Evolutionary conservation across 73 alveolate species (phyloP), one percentile per base, ranked within the genome.

Genomic region (Paramecium biaurelia): DNA sequence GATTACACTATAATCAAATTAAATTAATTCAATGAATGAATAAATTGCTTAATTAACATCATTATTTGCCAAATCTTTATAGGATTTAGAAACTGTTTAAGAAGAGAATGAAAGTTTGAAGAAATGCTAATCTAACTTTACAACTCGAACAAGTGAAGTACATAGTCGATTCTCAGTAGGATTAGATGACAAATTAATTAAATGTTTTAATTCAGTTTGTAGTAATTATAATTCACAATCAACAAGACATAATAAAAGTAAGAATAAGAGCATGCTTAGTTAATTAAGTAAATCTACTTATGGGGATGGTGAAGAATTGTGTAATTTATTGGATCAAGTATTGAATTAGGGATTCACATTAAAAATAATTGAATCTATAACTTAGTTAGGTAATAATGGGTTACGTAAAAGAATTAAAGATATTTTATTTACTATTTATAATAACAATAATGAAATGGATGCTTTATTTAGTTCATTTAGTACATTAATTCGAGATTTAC

Each of bases 51-150:
- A 34, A 5, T 41, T 74, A 37, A 74, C 87, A 28, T 21, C 20
- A 9, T 37, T 74, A 14, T 74, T 74, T 74, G 57, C 87, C 1
- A 74, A 74, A 37, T 74, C 63, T 15, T 34, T 74, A 37, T 23
- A 41, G 2, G 87, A 74, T 74, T 74, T 74, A n/a, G 87, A 74
- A 20, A 37, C 35, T 2, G 67, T 74, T 9, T 41, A 32, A 37
- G 87, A 74, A 18, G 87, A 74, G 10, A 74, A 74, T 74, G 87
- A 74, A 74, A 9, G 35, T 74, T 32, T 74, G 38, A 74, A 41
- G 32, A 74, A 74, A 74, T 74, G 57, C 18, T 12, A 74, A 28
- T 53, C 68, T 5, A 74, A 37, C 4, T 34, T 74, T n/a, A 74
- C 87, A 28, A 37, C 87, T 28, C 37, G 87, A 35, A 74, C 63